Evolutionary conservation across 2,329 filamentous ascomycete genomes (phyloP).

Genomic region (Fusarium sacchari): DNA sequence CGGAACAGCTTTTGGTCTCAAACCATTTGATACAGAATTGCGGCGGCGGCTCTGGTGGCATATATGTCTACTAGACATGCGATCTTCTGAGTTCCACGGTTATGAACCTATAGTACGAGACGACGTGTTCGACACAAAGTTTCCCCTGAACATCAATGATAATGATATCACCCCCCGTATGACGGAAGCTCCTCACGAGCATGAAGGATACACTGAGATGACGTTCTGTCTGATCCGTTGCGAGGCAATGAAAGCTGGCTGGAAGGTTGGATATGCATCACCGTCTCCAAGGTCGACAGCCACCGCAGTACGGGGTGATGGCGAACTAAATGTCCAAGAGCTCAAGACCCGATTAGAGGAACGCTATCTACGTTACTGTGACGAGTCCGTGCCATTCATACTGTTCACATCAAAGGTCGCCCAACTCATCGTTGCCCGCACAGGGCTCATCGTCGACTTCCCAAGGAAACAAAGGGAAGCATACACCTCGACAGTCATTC

Average conservation of each 20-base stretch:
- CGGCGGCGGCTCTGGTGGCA: background rate
- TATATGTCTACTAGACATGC: background rate
- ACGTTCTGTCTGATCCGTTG: background rate
- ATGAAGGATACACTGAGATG: background rate
- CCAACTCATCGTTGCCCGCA: background rate
- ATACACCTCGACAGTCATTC: fast-evolving
- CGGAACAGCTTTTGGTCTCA: background rate
- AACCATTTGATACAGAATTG: background rate
- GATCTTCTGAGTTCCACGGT: background rate
- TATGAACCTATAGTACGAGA: background rate
- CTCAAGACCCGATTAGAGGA: background rate
- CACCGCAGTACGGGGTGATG: background rate
- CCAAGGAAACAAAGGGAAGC: background rate
- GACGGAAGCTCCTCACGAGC: background rate
- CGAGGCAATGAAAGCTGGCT: background rate
- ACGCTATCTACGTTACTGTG: background rate
- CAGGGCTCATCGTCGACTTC: background rate
- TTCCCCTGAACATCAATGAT: constrained; percentile 1
- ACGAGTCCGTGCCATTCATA: background rate
- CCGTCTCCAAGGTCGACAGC: background rate
- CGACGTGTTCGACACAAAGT: background rate
- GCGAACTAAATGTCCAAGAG: background rate
- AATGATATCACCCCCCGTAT: background rate
- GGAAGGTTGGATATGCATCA: background rate
- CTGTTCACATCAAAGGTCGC: background rate